Conservation (phyloP, 176 grass and related monocot genomes). For the Areca catechu region DNA sequence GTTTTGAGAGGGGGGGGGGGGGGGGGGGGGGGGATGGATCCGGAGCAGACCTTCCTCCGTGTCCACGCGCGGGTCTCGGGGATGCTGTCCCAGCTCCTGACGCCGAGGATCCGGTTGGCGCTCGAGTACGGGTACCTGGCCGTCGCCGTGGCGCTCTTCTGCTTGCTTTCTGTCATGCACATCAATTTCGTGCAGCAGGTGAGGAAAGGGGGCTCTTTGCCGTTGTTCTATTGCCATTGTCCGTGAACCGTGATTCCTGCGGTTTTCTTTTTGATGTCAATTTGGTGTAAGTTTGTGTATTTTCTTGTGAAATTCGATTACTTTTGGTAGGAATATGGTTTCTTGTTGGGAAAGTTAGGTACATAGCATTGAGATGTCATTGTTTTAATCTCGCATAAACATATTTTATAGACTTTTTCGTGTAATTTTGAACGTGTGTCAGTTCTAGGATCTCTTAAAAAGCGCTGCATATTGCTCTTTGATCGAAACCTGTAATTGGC, state of each 20-base stretch:
- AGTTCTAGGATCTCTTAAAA: too few relatives aligned
- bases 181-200: slow-evolving; percentile 19
- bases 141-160: slow-evolving; percentile 13
- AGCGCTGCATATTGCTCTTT: too few relatives aligned
- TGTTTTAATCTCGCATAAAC: too few relatives aligned
- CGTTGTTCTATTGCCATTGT: not conserved
- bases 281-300: not conserved
- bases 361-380: too few relatives aligned
- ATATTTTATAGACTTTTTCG: too few relatives aligned
- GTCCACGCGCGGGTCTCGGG: slow-evolving; percentile 12
- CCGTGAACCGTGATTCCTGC: not conserved
- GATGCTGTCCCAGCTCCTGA: slow-evolving; percentile 9
- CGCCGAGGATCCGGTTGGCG: not conserved
- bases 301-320: too few relatives aligned
- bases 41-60: slow-evolving; percentile 9
- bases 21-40: not conserved
- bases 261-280: not conserved
- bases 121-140: slow-evolving; percentile 14
- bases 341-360: too few relatives aligned
- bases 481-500: too few relatives aligned
- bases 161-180: slow-evolving; percentile 13
- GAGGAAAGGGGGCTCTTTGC: not conserved
- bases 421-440: too few relatives aligned
- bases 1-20: too few relatives aligned
- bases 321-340: too few relatives aligned